Conservation (phyloP, 306 rosid species). For the Betula pendula region DNA sequence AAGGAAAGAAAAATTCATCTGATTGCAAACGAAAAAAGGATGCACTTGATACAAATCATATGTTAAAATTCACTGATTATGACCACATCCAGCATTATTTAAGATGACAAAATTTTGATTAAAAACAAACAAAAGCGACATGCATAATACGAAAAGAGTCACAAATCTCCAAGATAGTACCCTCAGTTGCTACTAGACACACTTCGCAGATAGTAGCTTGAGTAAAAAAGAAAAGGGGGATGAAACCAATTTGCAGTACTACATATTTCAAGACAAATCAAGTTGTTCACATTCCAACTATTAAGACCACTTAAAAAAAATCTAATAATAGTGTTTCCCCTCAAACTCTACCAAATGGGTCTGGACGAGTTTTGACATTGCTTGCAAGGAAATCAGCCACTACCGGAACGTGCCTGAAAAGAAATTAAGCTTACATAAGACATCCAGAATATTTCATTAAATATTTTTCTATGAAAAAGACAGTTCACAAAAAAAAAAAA, state of each 20-base stretch:
- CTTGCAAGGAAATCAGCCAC: slow-evolving; percentile 41
- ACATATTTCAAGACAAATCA: neutral
- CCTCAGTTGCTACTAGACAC: neutral
- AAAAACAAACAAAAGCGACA: neutral
- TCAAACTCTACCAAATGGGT: neutral
- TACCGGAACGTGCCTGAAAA: slow-evolving; percentile 67
- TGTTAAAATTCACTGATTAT: neutral
- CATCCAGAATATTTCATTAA: neutral
- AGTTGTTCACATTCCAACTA: neutral
- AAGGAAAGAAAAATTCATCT: neutral
- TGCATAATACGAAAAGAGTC: neutral
- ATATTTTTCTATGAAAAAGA: neutral
- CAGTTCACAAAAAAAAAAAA: neutral
- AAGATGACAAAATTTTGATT: neutral
- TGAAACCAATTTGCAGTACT: neutral
- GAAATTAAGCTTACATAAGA: neutral
- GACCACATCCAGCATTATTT: neutral
- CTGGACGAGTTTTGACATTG: neutral
- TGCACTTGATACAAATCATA: neutral
- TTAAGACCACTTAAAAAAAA: neutral
- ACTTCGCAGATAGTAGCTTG: neutral
- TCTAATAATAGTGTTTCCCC: neutral
- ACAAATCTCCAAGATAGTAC: neutral
- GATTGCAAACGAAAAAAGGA: too few relatives aligned
- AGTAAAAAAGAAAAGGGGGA: neutral